These are phyloP conservation scores for Fusarium tanahbumbuense DNA, from an alignment of 2,329 filamentous ascomycete species.

Conservation along the genomic window DNA sequence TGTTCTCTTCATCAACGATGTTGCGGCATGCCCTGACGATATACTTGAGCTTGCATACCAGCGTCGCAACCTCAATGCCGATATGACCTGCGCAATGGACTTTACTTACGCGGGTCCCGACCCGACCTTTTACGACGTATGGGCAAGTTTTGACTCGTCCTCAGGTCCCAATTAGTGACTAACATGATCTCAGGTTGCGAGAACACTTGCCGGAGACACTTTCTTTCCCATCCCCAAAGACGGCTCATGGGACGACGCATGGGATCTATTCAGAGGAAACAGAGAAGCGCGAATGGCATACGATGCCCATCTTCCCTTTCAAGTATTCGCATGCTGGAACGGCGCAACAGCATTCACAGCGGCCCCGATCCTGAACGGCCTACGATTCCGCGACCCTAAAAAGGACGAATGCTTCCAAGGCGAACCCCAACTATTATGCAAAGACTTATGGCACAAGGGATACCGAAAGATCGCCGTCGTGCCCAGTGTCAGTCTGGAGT, in stretches of 20 bases:
- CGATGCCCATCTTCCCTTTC: slow-evolving; percentile 58
- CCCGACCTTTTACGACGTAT: slow-evolving; percentile 68
- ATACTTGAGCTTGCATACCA: slow-evolving; percentile 68
- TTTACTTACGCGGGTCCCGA: slow-evolving; percentile 61
- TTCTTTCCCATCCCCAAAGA: slow-evolving; percentile 67
- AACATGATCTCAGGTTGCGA: slow-evolving; percentile 54
- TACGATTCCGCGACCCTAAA: slow-evolving; percentile 58
- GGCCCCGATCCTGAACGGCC: slow-evolving; percentile 57
- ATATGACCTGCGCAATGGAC: slow-evolving; percentile 70
- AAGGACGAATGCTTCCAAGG: slow-evolving; percentile 63
- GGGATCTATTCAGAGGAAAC: slow-evolving; percentile 66
- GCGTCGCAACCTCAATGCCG: slow-evolving; percentile 57
- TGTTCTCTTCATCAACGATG: slow-evolving; percentile 66
- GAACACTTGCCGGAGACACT: slow-evolving; percentile 63
- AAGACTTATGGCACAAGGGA: slow-evolving; percentile 65
- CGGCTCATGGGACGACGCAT: slow-evolving; percentile 61
- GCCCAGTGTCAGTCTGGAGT: slow-evolving; percentile 66
- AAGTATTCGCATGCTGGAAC: slow-evolving; percentile 72
- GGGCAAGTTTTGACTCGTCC: slow-evolving; percentile 36
- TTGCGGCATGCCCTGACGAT: slow-evolving; percentile 65
- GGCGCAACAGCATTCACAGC: slow-evolving; percentile 64
- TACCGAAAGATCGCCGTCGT: slow-evolving; percentile 66
- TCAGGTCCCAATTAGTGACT: not conserved
- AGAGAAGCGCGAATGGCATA: slow-evolving; percentile 51
- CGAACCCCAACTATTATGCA: slow-evolving; percentile 67